Percentiles rank a stretch among this genome's conserved stretches.
phyloP scores from a whole-genome alignment of 2,329 filamentous ascomycete genomes.

The Diaporthe citri region DNA sequence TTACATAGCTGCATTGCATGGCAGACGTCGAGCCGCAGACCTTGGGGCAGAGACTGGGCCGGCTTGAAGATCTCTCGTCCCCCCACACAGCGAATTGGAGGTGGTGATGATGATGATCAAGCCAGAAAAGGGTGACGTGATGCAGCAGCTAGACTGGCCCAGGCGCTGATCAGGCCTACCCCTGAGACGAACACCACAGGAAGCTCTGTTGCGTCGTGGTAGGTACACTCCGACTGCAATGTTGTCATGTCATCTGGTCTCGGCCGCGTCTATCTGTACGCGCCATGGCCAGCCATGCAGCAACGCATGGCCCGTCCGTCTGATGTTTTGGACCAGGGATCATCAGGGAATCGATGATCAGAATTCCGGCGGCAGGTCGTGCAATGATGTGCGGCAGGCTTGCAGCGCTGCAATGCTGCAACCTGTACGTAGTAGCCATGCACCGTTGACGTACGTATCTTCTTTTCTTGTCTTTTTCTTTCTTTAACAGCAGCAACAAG shows the following conservation, averaged over 20 bases:
- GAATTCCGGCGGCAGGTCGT: background rate
- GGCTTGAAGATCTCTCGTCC: background rate
- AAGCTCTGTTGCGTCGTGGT: background rate
- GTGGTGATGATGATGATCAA: background rate
- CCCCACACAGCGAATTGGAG: background rate
- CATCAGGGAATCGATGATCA: conserved; percentile 13
- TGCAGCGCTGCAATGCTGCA: background rate
- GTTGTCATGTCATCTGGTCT: conserved; percentile 26
- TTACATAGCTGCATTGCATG: background rate
- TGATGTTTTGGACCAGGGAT: conserved; percentile 9
- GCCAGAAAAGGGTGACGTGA: background rate
- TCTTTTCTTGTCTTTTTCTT: too few species aligned
- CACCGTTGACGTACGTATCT: background rate
- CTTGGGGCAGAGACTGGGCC: background rate
- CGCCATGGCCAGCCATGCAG: background rate
- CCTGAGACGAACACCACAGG: conserved; percentile 22
- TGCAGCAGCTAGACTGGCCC: background rate
- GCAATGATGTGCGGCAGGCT: background rate
- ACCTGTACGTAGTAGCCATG: background rate
- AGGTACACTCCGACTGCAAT: background rate
- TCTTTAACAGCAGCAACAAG: background rate
- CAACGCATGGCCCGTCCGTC: background rate
- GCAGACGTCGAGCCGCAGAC: background rate
- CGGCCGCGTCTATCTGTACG: conserved; percentile 21
- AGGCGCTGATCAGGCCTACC: background rate